These are phyloP conservation scores for Zasmidium cellare DNA, from an alignment of 2,329 filamentous ascomycete genomes.

Conservation along the genomic window DNA sequence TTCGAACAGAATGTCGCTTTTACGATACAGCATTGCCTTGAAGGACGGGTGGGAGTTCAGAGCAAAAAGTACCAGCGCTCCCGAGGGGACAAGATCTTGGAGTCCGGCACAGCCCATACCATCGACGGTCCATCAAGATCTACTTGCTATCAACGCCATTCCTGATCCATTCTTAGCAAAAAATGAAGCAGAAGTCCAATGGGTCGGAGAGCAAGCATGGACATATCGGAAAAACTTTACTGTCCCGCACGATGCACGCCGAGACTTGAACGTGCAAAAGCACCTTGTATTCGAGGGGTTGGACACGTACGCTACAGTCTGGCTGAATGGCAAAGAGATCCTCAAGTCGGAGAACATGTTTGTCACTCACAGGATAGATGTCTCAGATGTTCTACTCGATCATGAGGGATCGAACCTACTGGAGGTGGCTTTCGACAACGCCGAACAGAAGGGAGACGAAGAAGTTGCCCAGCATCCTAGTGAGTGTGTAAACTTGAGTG, in stretches of 20 bases:
- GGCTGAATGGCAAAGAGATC: background rate
- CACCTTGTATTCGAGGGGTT: background rate
- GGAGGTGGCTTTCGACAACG: background rate
- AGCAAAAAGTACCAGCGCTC: background rate
- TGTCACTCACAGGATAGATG: background rate
- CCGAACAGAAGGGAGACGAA: background rate
- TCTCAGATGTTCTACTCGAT: background rate
- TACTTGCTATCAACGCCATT: background rate
- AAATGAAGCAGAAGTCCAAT: background rate
- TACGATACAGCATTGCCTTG: background rate
- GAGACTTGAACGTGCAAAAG: background rate
- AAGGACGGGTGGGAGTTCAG: background rate
- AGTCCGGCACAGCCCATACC: background rate
- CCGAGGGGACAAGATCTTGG: background rate
- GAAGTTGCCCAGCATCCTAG: background rate
- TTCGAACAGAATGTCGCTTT: background rate
- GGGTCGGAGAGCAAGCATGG: background rate
- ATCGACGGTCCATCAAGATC: background rate
- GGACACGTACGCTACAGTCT: background rate
- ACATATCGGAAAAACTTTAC: background rate
- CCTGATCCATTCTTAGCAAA: background rate
- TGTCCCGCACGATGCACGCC: background rate
- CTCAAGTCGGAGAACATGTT: background rate
- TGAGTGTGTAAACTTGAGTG: background rate
- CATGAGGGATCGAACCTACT: background rate